Conservation (phyloP, 2,329 filamentous ascomycete genomes). For the Gaeumannomyces tritici region DNA sequence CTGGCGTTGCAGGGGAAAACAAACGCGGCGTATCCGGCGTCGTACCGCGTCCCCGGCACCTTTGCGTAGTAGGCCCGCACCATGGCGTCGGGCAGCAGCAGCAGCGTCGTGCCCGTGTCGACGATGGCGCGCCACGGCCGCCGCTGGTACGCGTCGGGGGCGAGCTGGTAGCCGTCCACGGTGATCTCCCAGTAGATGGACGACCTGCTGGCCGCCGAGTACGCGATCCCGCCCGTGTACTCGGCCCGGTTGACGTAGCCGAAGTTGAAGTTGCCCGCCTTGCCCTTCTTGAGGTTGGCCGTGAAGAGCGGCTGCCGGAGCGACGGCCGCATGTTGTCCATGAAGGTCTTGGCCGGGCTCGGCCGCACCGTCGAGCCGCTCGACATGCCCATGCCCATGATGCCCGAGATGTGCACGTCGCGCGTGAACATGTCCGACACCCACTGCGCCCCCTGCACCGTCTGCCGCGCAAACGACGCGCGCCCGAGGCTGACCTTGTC, state of each 20-base stretch:
- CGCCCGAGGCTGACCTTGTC: conserved; percentile 32
- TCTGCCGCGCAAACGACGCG: conserved; percentile 28
- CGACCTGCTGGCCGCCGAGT: conserved; percentile 35
- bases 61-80: conserved; percentile 28
- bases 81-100: conserved; percentile 23
- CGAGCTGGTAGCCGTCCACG: conserved; percentile 35
- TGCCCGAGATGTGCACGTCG: conserved; percentile 26
- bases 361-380: conserved; percentile 32
- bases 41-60: conserved; percentile 24
- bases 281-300: conserved; percentile 19
- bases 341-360: conserved; percentile 29
- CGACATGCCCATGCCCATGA: conserved; percentile 34
- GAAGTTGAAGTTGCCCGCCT: conserved; percentile 36
- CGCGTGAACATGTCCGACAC: conserved; percentile 29
- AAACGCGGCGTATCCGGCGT: conserved; percentile 21
- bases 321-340: conserved; percentile 19
- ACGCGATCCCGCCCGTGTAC: conserved; percentile 44
- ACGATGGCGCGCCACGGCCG: conserved; percentile 19
- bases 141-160: conserved; percentile 33
- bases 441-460: conserved; percentile 30
- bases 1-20: conserved; percentile 24
- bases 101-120: conserved; percentile 33
- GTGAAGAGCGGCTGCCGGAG: conserved; percentile 21
- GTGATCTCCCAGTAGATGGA: conserved; percentile 50
- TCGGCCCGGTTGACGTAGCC: conserved; percentile 43